phyloP scores from a whole-genome alignment of 2,329 filamentous ascomycete genomes.

The Juglanconis oblonga region DNA sequence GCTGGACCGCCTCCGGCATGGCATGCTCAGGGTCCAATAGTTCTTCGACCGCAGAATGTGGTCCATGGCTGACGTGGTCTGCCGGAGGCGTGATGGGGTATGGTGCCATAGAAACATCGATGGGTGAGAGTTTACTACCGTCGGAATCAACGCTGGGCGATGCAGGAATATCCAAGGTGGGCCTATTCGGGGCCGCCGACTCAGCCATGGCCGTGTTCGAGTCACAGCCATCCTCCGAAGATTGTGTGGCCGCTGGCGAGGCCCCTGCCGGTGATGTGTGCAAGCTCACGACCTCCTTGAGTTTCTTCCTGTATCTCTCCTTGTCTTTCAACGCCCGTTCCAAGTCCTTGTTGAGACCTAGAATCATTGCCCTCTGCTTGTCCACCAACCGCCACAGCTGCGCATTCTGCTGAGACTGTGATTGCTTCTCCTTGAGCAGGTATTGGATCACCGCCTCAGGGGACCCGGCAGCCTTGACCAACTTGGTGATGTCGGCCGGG shows the following conservation, averaged over 20 bases:
- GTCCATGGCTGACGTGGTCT: conserved; percentile 38
- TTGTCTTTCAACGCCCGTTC: conserved; percentile 91
- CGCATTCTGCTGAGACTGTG: conserved; percentile 81
- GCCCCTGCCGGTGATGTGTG: conserved; percentile 29
- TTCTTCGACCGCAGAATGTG: conserved; percentile 44
- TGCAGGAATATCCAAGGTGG: conserved; percentile 35
- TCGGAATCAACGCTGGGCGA: conserved; percentile 51
- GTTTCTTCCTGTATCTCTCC: conserved; percentile 85
- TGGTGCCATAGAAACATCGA: conserved; percentile 57
- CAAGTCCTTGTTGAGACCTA: conserved; percentile 91
- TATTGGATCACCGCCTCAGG: conserved; percentile 86
- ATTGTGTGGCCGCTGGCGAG: conserved; percentile 13
- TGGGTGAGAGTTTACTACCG: conserved; percentile 53
- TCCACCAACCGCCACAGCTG: conserved; percentile 95
- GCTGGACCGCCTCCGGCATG: conserved; percentile 61
- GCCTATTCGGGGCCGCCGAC: conserved; percentile 29
- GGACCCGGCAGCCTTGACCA: conserved; percentile 83
- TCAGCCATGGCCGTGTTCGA: conserved; percentile 25
- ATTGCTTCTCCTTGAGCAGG: conserved; percentile 86
- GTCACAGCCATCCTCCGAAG: conserved; percentile 17
- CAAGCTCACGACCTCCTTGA: conserved; percentile 68
- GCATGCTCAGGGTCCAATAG: conserved; percentile 54
- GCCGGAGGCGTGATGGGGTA: conserved; percentile 65
- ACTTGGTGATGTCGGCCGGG: conserved; percentile 70
- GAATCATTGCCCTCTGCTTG: conserved; percentile 90